Base-by-base conservation (phyloP, 23 red algal species). In the Gracilariopsis chorda region DNA sequence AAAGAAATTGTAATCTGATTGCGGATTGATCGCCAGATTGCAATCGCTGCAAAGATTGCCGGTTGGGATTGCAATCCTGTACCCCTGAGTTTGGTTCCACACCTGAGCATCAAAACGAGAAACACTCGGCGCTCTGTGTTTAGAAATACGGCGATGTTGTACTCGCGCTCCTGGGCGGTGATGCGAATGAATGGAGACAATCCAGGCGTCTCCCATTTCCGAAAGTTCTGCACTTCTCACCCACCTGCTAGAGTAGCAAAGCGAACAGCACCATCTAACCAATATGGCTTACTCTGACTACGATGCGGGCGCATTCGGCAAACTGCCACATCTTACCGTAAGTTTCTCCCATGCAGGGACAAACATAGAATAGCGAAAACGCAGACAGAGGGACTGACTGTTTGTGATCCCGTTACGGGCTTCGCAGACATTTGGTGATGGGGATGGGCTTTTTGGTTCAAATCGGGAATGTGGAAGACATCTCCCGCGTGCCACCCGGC, bases 401-500 rank as follows among this genome's bases (percentile, higher is more conserved):
- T n/a, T n/a, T n/a, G n/a, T n/a, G n/a, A n/a, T n/a, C n/a, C 7
- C 57, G 57, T 29, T 74, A 12, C 44, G 13, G 28, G 68, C n/a
- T 2, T 20, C 28, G 21, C 51, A 83, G 78, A 55, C 83, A 88
- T 76, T 61, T 88, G 51, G 83, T 74, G 28, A 88, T 88, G 83
- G 83, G 83, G 35, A 88, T 88, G 83, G 68, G 83, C 11, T 88
- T 88, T 23, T 43, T 88, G 64, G 46, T 88, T 37, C 83, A 88
- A 62, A 64, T 88, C 12, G 83, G 83, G 0, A 64, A 88, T 16
- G 83, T 64, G 19, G 83, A 53, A 28, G 83, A 88, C 25, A 75
- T 88, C 21, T 64, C 83, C 7, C 16, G 21, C 0, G 28, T 64
- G 16, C 83, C 83, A 20, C 21, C 6, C 58, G 83, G 68, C 7